Evolutionary conservation across 805 yeast genomes (phyloP).

Genomic region (Isabelozyma rhagii): DNA sequence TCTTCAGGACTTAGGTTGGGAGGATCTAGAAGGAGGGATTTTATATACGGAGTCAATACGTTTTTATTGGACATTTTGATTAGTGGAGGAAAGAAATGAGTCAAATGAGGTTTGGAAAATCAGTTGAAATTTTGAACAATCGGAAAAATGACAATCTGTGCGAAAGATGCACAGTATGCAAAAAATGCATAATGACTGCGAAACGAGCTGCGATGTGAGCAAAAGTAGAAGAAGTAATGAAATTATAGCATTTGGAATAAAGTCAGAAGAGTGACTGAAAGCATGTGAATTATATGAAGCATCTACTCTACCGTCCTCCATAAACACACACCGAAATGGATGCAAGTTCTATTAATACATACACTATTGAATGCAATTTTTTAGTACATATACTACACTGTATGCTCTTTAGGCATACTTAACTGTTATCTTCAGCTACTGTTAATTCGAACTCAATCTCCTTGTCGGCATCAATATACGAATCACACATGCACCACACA

Average conservation of each 20-base stretch:
- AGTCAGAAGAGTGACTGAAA: too few species aligned
- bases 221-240: too few species aligned
- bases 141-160: not conserved
- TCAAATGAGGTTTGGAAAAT: not conserved
- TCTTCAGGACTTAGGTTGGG: conserved; percentile 64
- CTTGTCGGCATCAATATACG: conserved; percentile 90
- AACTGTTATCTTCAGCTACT: not conserved
- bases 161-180: not conserved
- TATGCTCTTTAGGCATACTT: too few species aligned
- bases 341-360: not conserved
- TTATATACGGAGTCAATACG: conserved; percentile 56
- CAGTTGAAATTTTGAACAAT: not conserved
- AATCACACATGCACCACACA: conserved; percentile 87
- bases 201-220: too few species aligned
- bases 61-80: conserved; percentile 11
- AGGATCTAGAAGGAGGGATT: conserved; percentile 58
- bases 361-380: not conserved
- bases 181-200: too few species aligned
- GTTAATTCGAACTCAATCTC: conserved; percentile 60
- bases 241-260: too few species aligned
- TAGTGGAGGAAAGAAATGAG: not conserved
- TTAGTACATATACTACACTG: not conserved
- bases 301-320: too few species aligned
- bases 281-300: too few species aligned
- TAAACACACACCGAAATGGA: not conserved